Evolutionary conservation across 495 filamentous ascomycete genomes (phyloP), one percentile per base, ranked within the genome.

Genomic region (Penicillium chermesinum): DNA sequence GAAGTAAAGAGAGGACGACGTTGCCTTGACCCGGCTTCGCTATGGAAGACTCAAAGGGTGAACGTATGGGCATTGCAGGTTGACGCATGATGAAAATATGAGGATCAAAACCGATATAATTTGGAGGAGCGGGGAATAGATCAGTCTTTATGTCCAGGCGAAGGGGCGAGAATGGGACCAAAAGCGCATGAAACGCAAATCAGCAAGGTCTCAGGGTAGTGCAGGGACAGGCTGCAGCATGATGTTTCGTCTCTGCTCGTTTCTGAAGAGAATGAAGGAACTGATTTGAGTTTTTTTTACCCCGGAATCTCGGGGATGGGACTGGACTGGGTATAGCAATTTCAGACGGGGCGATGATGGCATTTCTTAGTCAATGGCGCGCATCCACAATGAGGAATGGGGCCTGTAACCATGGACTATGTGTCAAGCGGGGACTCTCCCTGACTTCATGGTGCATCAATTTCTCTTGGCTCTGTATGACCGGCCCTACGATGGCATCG

Each of bases 11-110:
- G 21, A 89, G 81, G 35, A 86, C 72, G 57, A 96, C 85, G 46
- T 72, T 75, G 44, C 93, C 93, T 46, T 88, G 74, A 16, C 93
- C 93, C 4, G 90, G 78, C 32, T 73, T 74, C 14, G 85, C 85
- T 13, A 86, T 78, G 37, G 84, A 84, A 27, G 79, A 70, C 48
- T 84, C 80, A 57, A 95, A 95, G 32, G 79, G 79, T 39, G 75
- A 81, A 52, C 61, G 66, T 21, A 74, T 61, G 4, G 70, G 67
- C 63, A 70, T 67, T 38, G 52, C 38, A 65, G 57, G 54, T 58
- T 61, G 48, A 48, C 57, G 60, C 60, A 65, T 65, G 35, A 20
- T 54, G 53, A 15, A n/a, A 22, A 41, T 25, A 36, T 3, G 19
- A 39, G 38, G 20, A 27, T 22, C 33, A 46, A 22, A 12, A 19